phyloP scores from a whole-genome alignment of 1,139 yeast genomes.

The Geotrichum reessii region DNA sequence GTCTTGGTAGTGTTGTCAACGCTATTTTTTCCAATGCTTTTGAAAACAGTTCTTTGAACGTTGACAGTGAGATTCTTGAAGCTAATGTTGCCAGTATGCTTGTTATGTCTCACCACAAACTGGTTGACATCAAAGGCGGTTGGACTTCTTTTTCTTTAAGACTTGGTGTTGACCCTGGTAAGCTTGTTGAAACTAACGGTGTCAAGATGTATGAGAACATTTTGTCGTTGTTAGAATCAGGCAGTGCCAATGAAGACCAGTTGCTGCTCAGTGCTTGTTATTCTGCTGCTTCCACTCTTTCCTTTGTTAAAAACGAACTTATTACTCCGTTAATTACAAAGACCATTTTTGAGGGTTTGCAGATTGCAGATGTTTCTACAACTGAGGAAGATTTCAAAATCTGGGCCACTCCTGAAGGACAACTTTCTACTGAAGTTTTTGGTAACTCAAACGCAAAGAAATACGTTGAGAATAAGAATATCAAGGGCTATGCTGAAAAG shows the following conservation, averaged over 20 bases:
- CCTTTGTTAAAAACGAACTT: conserved; percentile 62
- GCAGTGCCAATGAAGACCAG: conserved; percentile 17
- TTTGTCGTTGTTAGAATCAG: conserved; percentile 28
- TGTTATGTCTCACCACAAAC: conserved; percentile 51
- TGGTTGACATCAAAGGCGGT: conserved; percentile 44
- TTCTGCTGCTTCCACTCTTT: conserved; percentile 54
- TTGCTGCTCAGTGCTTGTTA: conserved; percentile 44
- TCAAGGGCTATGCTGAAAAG: conserved; percentile 75
- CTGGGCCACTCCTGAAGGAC: conserved; percentile 66
- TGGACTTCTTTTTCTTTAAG: conserved; percentile 79
- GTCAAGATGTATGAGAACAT: conserved; percentile 38
- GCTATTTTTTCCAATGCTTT: conserved; percentile 8
- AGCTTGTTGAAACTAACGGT: conserved; percentile 44
- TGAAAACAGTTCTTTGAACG: background rate
- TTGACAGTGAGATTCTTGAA: conserved; percentile 31
- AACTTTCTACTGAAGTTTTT: conserved; percentile 61
- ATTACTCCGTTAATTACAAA: conserved; percentile 50
- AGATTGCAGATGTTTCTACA: conserved; percentile 30
- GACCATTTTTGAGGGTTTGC: conserved; percentile 38
- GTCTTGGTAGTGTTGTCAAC: conserved; percentile 9
- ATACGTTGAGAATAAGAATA: conserved; percentile 49
- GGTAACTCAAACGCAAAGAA: conserved; percentile 28
- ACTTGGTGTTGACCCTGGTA: conserved; percentile 60
- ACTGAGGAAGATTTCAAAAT: conserved; percentile 49
- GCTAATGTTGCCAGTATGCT: conserved; percentile 44